phyloP scores from a whole-genome alignment of 257 asterid species.

The Cynanchum wilfordii region DNA sequence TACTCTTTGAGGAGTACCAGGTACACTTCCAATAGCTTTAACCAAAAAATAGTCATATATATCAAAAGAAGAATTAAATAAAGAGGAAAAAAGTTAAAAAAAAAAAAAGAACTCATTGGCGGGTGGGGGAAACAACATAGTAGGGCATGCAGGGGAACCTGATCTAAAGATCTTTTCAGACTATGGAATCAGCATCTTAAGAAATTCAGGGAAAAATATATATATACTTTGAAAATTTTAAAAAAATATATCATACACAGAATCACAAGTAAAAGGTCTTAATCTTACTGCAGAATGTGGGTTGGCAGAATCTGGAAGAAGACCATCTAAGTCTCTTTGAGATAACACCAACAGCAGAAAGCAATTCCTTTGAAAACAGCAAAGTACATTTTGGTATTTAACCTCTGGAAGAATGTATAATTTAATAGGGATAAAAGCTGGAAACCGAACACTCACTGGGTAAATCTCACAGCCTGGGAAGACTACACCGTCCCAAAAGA shows the following conservation, averaged over 20 bases:
- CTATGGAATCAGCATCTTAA: not conserved
- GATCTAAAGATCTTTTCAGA: not conserved
- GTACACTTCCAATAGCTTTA: slow-evolving; percentile 61
- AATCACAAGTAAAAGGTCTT: not conserved
- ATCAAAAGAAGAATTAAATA: slow-evolving; percentile 11
- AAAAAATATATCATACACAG: not conserved
- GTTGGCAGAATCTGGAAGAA: not conserved
- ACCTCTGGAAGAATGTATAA: not conserved
- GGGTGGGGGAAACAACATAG: not conserved
- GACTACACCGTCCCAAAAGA: not conserved
- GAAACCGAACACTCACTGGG: not conserved
- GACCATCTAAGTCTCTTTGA: not conserved
- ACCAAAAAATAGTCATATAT: slow-evolving; percentile 19
- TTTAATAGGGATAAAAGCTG: not conserved
- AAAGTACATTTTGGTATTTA: not conserved
- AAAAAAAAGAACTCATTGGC: not conserved
- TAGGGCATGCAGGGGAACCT: not conserved
- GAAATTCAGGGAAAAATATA: not conserved
- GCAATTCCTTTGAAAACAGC: not conserved
- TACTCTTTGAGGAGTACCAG: slow-evolving; percentile 74
- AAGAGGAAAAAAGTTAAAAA: not conserved
- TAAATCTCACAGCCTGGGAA: not conserved
- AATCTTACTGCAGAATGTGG: not conserved
- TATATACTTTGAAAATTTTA: not conserved
- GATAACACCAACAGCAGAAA: not conserved